Percentiles rank a stretch among this genome's conserved stretches.
Conservation (phyloP, 2,329 filamentous ascomycete species). For the Fusarium kyushuense region DNA sequence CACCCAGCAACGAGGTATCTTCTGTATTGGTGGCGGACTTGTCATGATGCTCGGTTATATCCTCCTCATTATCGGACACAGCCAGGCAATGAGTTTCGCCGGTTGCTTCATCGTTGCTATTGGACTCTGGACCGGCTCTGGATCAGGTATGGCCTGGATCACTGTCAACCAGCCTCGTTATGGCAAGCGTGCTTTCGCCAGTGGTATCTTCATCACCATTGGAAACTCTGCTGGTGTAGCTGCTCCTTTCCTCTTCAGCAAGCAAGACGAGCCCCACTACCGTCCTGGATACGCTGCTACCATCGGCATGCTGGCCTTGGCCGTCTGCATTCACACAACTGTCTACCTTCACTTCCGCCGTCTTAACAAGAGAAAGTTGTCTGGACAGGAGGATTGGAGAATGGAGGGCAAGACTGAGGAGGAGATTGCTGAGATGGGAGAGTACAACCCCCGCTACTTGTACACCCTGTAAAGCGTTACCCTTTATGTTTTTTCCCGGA, state of each 20-base stretch:
- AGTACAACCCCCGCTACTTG: constrained; percentile 53
- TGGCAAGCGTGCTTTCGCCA: constrained; percentile 72
- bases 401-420: constrained; percentile 56
- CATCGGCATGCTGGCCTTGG: constrained; percentile 59
- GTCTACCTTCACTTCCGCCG: constrained; percentile 50
- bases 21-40: constrained; percentile 62
- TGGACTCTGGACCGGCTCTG: constrained; percentile 60
- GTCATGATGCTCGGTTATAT: constrained; percentile 68
- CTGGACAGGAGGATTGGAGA: constrained; percentile 55
- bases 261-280: constrained; percentile 58
- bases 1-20: constrained; percentile 67
- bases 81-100: constrained; percentile 70
- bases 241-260: constrained; percentile 67
- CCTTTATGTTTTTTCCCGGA: rapidly evolving
- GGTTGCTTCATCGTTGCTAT: constrained; percentile 72
- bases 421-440: constrained; percentile 59
- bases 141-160: constrained; percentile 56
- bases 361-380: constrained; percentile 53
- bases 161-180: constrained; percentile 72
- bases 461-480: constrained; percentile 7
- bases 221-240: constrained; percentile 74
- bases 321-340: constrained; percentile 47
- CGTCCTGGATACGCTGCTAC: constrained; percentile 64
- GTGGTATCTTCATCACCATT: constrained; percentile 70
- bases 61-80: constrained; percentile 66